A percentile compares a stretch with the other conserved stretches of the same genome.
Evolutionary conservation across 73 alveolate genomes (phyloP).

Genomic region (Symbiodinium pilosum): DNA sequence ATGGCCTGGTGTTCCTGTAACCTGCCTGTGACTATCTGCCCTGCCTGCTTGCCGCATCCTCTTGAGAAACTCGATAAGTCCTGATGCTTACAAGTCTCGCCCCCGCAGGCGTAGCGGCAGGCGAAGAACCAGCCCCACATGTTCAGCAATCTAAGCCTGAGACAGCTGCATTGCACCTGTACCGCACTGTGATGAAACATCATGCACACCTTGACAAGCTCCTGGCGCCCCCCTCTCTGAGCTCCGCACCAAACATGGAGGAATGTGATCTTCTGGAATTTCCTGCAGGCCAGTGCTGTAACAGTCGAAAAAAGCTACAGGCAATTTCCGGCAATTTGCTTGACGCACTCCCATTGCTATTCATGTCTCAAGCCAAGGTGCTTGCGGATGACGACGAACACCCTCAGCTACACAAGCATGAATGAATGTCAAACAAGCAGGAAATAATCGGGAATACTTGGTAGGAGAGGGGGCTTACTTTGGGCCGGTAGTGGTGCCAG

Average conservation of each 20-base stretch:
- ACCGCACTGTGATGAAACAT: not conserved
- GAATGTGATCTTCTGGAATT: conserved; percentile 74
- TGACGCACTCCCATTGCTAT: not conserved
- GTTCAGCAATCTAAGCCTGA: conserved; percentile 59
- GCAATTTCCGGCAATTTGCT: not conserved
- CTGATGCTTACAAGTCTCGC: conserved; percentile 11
- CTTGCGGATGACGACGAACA: conserved; percentile 89
- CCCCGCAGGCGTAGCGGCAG: conserved; percentile 93
- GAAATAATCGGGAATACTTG: no score
- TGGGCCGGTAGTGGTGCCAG: not conserved
- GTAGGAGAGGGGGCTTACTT: no score
- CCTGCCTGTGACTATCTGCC: no score
- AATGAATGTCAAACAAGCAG: no score
- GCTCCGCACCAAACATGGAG: conserved; percentile 58
- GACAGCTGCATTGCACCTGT: no score
- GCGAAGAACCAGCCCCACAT: conserved; percentile 95
- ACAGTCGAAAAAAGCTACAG: not conserved
- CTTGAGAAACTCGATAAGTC: not conserved
- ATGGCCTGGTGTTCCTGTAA: no score
- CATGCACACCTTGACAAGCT: not conserved
- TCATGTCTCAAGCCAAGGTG: not conserved
- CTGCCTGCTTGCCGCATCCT: not conserved
- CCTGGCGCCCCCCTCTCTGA: not conserved
- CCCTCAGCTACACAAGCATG: no score
- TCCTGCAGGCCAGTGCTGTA: not conserved